These are phyloP conservation scores for Talaromyces ruber DNA, from an alignment of 495 filamentous ascomycete species.

Conservation along the genomic window DNA sequence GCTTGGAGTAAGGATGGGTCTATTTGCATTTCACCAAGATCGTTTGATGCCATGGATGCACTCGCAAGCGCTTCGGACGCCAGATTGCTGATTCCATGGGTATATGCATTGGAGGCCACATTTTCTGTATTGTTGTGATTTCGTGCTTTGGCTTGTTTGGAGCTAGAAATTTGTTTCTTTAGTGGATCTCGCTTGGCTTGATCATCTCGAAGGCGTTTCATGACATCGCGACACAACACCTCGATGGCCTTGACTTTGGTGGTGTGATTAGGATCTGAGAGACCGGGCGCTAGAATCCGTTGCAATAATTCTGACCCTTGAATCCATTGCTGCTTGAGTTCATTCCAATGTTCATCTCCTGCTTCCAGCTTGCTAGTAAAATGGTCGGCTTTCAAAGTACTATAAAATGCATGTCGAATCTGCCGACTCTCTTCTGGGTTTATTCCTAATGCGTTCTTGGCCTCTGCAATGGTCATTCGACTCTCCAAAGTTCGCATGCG, in stretches of 20 bases:
- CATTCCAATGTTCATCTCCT: constrained; percentile 62
- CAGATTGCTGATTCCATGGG: constrained; percentile 44
- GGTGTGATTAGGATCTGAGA: constrained; percentile 45
- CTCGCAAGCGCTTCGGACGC: constrained; percentile 44
- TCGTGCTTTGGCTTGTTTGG: constrained; percentile 11
- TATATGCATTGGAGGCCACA: constrained; percentile 19
- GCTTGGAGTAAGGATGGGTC: constrained; percentile 52
- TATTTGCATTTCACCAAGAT: constrained; percentile 53
- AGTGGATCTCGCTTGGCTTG: constrained; percentile 49
- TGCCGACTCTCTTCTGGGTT: constrained; percentile 64
- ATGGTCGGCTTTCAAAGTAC: constrained; percentile 55
- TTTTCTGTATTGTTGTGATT: constrained; percentile 12
- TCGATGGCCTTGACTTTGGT: constrained; percentile 59
- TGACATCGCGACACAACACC: constrained; percentile 61
- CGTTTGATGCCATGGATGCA: constrained; percentile 29
- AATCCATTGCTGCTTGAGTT: constrained; percentile 63
- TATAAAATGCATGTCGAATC: constrained; percentile 57
- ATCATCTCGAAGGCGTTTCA: constrained; percentile 66
- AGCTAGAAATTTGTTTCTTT: constrained; percentile 29
- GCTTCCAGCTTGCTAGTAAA: constrained; percentile 69
- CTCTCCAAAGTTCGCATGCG: constrained; percentile 55
- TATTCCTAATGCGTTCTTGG: constrained; percentile 62
- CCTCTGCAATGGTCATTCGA: constrained; percentile 62
- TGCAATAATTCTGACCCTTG: constrained; percentile 46
- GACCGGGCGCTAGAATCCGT: constrained; percentile 44